Conservation (phyloP, 2,329 filamentous ascomycete species). For the Aspergillus quadricinctus region DNA sequence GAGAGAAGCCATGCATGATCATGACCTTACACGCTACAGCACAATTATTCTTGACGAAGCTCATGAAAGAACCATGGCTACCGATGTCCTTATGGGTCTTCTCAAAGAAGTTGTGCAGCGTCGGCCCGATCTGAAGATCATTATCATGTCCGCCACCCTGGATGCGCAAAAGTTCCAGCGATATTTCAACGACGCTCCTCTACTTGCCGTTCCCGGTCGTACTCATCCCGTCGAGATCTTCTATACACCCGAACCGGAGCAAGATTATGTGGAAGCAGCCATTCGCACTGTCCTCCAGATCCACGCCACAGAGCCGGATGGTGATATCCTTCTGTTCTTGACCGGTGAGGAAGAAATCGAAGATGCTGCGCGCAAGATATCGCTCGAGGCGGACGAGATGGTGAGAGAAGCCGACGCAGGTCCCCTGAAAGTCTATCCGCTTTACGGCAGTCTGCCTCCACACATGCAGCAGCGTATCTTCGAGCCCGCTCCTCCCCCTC, state of each 20-base stretch:
- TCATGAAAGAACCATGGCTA: slow-evolving; percentile 94
- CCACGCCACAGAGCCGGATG: slow-evolving; percentile 85
- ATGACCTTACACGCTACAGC: slow-evolving; percentile 85
- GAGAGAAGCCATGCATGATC: slow-evolving; percentile 93
- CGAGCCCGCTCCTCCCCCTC: slow-evolving; percentile 73
- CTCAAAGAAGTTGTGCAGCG: slow-evolving; percentile 83
- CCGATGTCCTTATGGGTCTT: slow-evolving; percentile 94
- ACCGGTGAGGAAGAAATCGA: slow-evolving; percentile 99
- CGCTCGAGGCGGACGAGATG: slow-evolving; percentile 86
- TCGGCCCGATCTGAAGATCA: slow-evolving; percentile 88
- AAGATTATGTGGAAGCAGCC: slow-evolving; percentile 94
- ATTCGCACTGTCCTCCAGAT: slow-evolving; percentile 95
- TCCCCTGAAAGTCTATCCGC: slow-evolving; percentile 82
- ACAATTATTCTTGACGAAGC: slow-evolving; percentile 98
- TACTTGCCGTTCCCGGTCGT: slow-evolving; percentile 89
- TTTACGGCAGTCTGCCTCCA: slow-evolving; percentile 90
- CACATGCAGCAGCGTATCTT: slow-evolving; percentile 95
- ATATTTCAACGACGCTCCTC: slow-evolving; percentile 91
- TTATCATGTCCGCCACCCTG: slow-evolving; percentile 97
- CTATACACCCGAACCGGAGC: slow-evolving; percentile 93
- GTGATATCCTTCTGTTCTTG: slow-evolving; percentile 89
- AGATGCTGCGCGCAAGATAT: slow-evolving; percentile 89
- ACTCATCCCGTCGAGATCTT: slow-evolving; percentile 98
- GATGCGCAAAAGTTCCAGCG: slow-evolving; percentile 97
- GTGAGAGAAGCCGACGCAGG: slow-evolving; percentile 86